Evolutionary conservation across 192 early-diverging fungal genomes (phyloP).

Genomic region (Gigaspora rosea): DNA sequence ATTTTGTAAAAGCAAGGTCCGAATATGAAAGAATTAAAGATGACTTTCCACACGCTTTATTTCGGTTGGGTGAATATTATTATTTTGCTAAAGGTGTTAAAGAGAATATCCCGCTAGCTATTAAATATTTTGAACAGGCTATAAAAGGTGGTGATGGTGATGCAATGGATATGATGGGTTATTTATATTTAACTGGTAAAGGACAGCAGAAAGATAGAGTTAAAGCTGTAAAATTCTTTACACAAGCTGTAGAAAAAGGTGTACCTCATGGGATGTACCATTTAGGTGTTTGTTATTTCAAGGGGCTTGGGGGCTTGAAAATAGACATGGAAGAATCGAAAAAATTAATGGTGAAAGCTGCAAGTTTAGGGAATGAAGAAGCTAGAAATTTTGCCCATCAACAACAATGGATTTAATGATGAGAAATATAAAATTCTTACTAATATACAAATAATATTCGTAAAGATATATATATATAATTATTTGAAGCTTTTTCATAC

Average conservation of each 20-base stretch:
- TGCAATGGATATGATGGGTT: conserved; percentile 30
- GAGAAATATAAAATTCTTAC: not conserved
- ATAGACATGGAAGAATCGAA: conserved; percentile 15
- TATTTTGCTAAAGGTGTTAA: conserved; percentile 24
- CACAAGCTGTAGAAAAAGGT: conserved; percentile 12
- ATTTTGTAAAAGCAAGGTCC: not conserved
- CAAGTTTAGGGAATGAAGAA: conserved; percentile 17
- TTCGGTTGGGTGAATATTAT: conserved; percentile 21
- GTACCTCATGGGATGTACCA: conserved; percentile 29
- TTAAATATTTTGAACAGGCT: conserved; percentile 29
- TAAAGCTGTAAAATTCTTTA: conserved; percentile 26
- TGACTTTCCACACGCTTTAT: conserved; percentile 5
- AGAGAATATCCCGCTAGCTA: not conserved
- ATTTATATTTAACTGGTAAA: conserved; percentile 19
- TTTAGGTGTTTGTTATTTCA: conserved; percentile 30
- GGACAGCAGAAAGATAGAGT: conserved; percentile 7
- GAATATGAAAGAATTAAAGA: conserved; percentile 5
- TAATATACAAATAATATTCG: too few species aligned
- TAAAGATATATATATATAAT: too few species aligned
- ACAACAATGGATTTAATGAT: not conserved
- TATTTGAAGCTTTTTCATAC: too few species aligned
- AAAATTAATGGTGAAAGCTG: conserved; percentile 15
- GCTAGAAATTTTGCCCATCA: conserved; percentile 18
- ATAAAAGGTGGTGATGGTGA: conserved; percentile 12
- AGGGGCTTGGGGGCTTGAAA: not conserved